These are phyloP conservation scores for Metschnikowia corniflorae DNA, from an alignment of 805 yeast genomes.

Conservation along the genomic window DNA sequence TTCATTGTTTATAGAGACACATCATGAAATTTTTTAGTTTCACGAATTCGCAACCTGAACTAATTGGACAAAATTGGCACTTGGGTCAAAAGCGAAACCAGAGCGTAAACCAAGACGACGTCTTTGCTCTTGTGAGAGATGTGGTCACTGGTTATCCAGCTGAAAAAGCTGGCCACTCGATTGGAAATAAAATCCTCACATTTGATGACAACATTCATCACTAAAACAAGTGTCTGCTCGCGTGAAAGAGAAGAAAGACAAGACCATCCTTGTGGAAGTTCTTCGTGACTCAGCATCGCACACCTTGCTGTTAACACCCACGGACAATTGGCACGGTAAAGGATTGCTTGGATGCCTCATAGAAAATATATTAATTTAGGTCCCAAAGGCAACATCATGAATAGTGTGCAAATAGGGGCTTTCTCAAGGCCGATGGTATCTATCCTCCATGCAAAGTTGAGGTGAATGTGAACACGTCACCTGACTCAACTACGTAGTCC, in stretches of 20 bases:
- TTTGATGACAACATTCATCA: conserved; percentile 55
- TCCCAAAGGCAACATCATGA: too few relatives aligned
- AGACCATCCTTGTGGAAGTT: conserved; percentile 25
- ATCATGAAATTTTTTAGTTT: too few relatives aligned
- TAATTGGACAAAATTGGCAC: too few relatives aligned
- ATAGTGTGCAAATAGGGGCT: too few relatives aligned
- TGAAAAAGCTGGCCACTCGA: conserved; percentile 43
- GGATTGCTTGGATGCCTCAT: conserved; percentile 71
- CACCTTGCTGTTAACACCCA: conserved; percentile 38
- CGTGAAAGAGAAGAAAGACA: conserved; percentile 39
- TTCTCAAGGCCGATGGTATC: too few relatives aligned
- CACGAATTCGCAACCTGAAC: too few relatives aligned
- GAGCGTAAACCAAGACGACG: too few relatives aligned
- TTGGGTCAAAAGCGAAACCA: too few relatives aligned
- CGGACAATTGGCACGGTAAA: conserved; percentile 56
- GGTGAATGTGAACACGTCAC: conserved; percentile 82
- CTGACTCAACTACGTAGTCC: conserved; percentile 67
- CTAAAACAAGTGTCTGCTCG: conserved; percentile 41
- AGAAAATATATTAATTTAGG: too few relatives aligned
- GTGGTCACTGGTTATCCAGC: conserved; percentile 60
- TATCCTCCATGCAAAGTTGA: conserved; percentile 95
- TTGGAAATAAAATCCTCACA: conserved; percentile 50
- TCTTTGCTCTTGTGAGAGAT: conserved; percentile 53
- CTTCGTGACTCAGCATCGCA: conserved; percentile 27
- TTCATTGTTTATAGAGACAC: too few relatives aligned